phyloP scores from a whole-genome alignment of 1,139 yeast species.

The Zhuliangozyma blackwelliae region DNA sequence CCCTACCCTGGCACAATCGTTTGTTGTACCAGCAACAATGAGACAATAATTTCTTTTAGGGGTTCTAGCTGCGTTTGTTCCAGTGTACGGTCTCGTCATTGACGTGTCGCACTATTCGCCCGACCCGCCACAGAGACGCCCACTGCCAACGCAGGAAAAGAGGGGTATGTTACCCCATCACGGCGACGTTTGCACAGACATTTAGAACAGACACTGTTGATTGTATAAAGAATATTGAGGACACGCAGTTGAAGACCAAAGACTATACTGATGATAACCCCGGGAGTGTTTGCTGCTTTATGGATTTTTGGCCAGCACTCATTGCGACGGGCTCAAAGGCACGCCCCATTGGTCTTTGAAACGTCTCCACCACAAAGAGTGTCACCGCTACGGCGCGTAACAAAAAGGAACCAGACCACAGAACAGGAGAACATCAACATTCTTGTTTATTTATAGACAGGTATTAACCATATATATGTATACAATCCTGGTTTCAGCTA shows the following conservation, averaged over 20 bases:
- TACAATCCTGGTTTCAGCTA: no score
- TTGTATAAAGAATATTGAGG: constrained; percentile 6
- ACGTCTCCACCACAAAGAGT: constrained; percentile 4
- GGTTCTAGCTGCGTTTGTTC: no score
- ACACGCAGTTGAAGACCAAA: constrained; percentile 1
- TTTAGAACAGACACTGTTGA: constrained; percentile 4
- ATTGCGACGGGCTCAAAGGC: constrained; percentile 4
- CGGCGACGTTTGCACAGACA: constrained; percentile 3
- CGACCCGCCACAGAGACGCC: no score
- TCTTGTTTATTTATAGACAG: no score
- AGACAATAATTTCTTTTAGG: no score
- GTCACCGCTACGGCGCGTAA: neutral
- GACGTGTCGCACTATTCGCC: constrained; percentile 4
- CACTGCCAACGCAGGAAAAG: no score
- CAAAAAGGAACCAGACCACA: neutral
- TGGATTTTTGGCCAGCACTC: constrained; percentile 2
- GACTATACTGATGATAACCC: constrained; percentile 1
- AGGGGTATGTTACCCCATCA: constrained; percentile 2
- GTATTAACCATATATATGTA: no score
- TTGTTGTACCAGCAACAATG: no score
- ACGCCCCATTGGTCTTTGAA: constrained; percentile 7
- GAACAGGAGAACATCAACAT: no score
- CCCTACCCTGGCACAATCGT: no score
- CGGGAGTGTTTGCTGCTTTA: constrained; percentile 6
- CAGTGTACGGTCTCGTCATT: neutral